A percentile compares a stretch with the other conserved stretches of the same genome.
phyloP scores from a whole-genome alignment of 2,329 filamentous ascomycete species.

The Trichoderma afroharzianum region DNA sequence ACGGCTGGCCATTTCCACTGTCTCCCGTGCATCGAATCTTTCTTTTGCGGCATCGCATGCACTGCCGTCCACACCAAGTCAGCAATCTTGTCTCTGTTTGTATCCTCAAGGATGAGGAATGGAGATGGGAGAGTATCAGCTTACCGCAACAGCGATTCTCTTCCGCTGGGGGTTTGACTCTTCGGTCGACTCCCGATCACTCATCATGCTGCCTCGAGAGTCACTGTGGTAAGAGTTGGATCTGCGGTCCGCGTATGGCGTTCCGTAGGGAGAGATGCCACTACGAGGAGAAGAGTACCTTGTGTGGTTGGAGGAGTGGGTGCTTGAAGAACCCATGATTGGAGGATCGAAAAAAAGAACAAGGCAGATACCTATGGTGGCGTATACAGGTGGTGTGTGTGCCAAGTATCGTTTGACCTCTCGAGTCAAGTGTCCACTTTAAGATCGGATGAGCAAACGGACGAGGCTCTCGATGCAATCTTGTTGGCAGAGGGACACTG shows the following conservation, averaged over 20 bases:
- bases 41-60: conserved; percentile 80
- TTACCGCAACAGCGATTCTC: conserved; percentile 57
- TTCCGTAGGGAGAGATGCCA: conserved; percentile 20
- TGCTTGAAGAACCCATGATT: conserved; percentile 22
- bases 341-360: not conserved
- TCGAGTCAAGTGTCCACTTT: not conserved
- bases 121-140: conserved; percentile 24
- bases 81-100: not conserved
- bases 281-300: conserved; percentile 17
- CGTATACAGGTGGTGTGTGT: not conserved
- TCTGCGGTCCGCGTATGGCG: conserved; percentile 21
- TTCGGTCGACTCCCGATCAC: conserved; percentile 23
- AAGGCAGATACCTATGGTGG: not conserved
- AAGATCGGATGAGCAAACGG: not conserved
- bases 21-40: conserved; percentile 96
- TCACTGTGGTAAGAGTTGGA: conserved; percentile 16
- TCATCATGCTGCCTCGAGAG: conserved; percentile 17
- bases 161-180: conserved; percentile 49
- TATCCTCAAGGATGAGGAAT: not conserved
- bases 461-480: not conserved
- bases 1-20: conserved; percentile 69
- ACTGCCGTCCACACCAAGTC: conserved; percentile 50
- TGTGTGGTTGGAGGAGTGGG: conserved; percentile 18
- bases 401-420: not conserved
- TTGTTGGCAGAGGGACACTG: not conserved